Base-by-base conservation (phyloP, 1,284 basidiomycete genomes). In the Irpex lacteus region DNA sequence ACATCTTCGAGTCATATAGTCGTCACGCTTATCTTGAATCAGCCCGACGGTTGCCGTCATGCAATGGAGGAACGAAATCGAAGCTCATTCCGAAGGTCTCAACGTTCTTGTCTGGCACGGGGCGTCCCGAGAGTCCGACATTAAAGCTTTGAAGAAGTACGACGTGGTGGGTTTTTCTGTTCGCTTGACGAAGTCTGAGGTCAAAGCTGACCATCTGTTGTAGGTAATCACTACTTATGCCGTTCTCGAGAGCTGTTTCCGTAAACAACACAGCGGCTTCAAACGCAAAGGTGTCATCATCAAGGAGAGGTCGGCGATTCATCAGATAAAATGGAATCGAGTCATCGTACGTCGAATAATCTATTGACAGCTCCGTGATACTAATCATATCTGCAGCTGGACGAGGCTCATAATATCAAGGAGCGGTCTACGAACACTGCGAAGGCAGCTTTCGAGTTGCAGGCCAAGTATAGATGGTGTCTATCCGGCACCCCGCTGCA, bases 321-420 rank as follows among this genome's bases (percentile, higher is more conserved):
- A 99, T 75, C 78, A 83, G 61, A 86, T 98, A 66, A 78, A 91
- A 64, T 99, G 98, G 98, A 88, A 92, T 69, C 82, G 95, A 66
- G 85, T 92, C 64, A 81, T 91, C 32, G 89, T 88, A 66, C 36
- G 84, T 77, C 36, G 3, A 26, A 68, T 15, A 15, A 38, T 3
- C 54, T 57, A 40, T 53, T 49, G 7, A 8, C 50, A 18, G 40
- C 15, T 59, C 18, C 18, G 26, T 62, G 50, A 60, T 53, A 57
- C 13, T 63, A 34, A 47, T 26, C 37, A 15, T 58, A 21, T 56
- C 5, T 60, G 18, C 65, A 92, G 90, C 87, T 99, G 52, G 98
- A 99, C 71, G 98, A 99, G 79, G 97, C 97, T 5, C 98, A 99
- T 77, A 98, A 98, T 74, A 99, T 98, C 81, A 97, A 96, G 75